phyloP scores from a whole-genome alignment of 495 filamentous ascomycete species.

The Aspergillus olivimuriae region DNA sequence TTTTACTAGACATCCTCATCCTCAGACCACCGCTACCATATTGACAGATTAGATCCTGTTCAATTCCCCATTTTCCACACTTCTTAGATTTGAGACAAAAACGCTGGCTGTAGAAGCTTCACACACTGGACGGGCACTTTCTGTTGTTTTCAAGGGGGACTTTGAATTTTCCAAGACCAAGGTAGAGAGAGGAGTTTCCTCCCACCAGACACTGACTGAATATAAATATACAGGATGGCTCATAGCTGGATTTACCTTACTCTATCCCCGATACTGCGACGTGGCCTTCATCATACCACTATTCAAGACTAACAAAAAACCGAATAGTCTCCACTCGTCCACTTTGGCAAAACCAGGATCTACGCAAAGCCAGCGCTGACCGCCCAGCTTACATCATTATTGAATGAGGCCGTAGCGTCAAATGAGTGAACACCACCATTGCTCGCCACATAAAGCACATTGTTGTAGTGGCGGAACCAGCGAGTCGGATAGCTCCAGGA shows the following conservation, averaged over 20 bases:
- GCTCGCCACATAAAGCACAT: slow-evolving; percentile 41
- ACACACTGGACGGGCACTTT: background rate
- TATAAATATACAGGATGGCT: background rate
- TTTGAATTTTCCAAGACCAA: background rate
- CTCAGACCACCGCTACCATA: background rate
- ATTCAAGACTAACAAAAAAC: background rate
- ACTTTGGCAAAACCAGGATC: background rate
- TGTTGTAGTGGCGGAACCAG: slow-evolving; percentile 46
- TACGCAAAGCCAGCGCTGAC: slow-evolving; percentile 39
- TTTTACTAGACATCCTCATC: background rate
- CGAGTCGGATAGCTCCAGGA: slow-evolving; percentile 53
- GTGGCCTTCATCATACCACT: too few species aligned
- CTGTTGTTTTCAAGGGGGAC: background rate
- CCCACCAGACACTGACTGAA: background rate
- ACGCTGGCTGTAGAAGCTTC: background rate
- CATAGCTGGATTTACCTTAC: background rate
- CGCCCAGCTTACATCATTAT: slow-evolving; percentile 45
- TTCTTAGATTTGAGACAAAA: background rate
- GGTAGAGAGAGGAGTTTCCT: background rate
- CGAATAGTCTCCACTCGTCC: background rate
- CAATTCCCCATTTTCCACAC: background rate
- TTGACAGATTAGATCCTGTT: background rate
- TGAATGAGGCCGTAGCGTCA: slow-evolving; percentile 40
- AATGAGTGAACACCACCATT: slow-evolving; percentile 48
- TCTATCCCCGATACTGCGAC: background rate